Evolutionary conservation across 495 filamentous ascomycete genomes (phyloP).

Genomic region (Glarea lozoyensis): DNA sequence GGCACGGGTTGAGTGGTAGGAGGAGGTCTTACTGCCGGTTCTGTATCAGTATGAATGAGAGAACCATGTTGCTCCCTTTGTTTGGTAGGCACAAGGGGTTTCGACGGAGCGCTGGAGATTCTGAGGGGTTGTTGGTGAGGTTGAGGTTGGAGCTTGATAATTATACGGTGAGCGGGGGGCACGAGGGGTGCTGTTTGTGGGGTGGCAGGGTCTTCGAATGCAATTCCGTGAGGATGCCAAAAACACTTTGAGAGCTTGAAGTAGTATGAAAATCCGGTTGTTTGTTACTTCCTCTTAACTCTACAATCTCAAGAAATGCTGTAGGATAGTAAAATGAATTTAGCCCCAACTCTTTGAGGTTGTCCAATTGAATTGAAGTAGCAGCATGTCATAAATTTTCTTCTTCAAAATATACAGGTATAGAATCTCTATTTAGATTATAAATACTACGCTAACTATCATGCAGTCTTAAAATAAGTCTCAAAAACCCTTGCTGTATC

Average conservation of each 20-base stretch:
- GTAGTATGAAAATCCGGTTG: no score
- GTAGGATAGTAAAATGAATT: no score
- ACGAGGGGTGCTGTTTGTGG: neutral
- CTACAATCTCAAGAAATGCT: no score
- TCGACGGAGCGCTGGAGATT: neutral
- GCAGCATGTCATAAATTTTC: no score
- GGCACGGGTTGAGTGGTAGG: no score
- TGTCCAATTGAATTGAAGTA: no score
- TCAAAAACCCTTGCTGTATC: slow-evolving; percentile 18
- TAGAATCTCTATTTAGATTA: neutral
- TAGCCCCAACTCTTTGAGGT: no score
- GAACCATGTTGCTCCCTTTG: slow-evolving; percentile 47
- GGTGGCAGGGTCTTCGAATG: no score
- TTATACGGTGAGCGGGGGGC: neutral
- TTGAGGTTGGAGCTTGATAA: neutral
- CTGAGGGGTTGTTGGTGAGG: neutral
- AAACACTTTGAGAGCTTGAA: no score
- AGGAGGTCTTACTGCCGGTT: slow-evolving; percentile 94
- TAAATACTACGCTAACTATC: neutral
- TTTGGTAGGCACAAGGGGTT: neutral
- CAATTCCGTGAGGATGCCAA: no score
- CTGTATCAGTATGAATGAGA: slow-evolving; percentile 94
- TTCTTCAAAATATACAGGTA: no score
- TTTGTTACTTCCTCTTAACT: no score
- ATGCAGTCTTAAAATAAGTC: slow-evolving; percentile 6